Conservation (phyloP, 176 grass and related monocot genomes). For the Hordeum vulgare region MorexV3_pseudomolecules_assembly NC_058519.1:192470813-192471312, state of each 20-base stretch:
- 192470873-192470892: not conserved
- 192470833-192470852: not conserved
- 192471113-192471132: not conserved
- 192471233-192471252: not conserved
- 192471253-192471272: not conserved
- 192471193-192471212: not conserved
- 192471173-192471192: not conserved
- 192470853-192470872: not conserved
- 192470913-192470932: not conserved
- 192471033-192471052: not conserved
- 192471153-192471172: not conserved
- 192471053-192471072: not conserved
- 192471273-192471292: conserved; percentile 6
- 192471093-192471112: not conserved
- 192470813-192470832: not conserved
- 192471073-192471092: not conserved
- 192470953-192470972: not conserved
- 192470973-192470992: not conserved
- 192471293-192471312: conserved; percentile 1
- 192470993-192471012: not conserved
- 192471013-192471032: not conserved
- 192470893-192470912: not conserved
- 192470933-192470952: not conserved
- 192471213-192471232: not conserved
- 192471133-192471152: not conserved